These are phyloP conservation scores for Mycena albidolilacea DNA, from an alignment of 768 basidiomycete genomes.

Conservation along the genomic window DNA sequence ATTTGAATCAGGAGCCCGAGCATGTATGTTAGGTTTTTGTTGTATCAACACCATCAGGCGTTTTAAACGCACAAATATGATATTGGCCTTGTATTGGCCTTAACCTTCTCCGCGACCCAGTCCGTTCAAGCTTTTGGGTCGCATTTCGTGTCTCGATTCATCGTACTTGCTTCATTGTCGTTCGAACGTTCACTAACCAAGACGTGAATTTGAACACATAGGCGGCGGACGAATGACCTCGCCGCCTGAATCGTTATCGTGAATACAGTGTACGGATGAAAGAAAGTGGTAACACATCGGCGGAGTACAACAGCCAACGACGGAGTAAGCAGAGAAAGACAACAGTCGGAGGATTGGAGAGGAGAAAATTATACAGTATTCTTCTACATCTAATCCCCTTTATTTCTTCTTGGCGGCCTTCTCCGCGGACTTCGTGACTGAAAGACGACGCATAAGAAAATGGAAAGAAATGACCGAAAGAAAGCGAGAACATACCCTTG, in stretches of 20 bases:
- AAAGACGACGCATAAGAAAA: slow-evolving; percentile 17
- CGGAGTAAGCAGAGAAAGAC: slow-evolving; percentile 58
- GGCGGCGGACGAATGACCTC: slow-evolving; percentile 32
- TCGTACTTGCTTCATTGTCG: too few relatives aligned
- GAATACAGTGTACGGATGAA: slow-evolving; percentile 64
- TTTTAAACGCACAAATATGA: too few relatives aligned
- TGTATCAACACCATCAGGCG: too few relatives aligned
- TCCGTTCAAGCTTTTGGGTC: too few relatives aligned
- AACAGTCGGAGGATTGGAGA: slow-evolving; percentile 54
- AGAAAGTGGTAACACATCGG: slow-evolving; percentile 50
- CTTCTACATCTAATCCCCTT: slow-evolving; percentile 78
- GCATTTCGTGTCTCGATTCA: too few relatives aligned
- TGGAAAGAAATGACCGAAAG: not conserved
- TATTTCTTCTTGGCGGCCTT: slow-evolving; percentile 97
- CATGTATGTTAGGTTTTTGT: slow-evolving; percentile 76
- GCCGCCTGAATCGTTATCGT: slow-evolving; percentile 53
- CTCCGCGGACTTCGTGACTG: slow-evolving; percentile 96
- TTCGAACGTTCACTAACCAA: slow-evolving; percentile 19
- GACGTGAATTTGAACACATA: slow-evolving; percentile 27
- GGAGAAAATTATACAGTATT: slow-evolving; percentile 71
- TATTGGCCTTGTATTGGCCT: too few relatives aligned
- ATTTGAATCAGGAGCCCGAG: slow-evolving; percentile 65
- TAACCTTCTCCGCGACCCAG: too few relatives aligned
- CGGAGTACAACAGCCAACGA: slow-evolving; percentile 53
- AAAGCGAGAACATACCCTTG: slow-evolving; percentile 71